Evolutionary conservation across 2,329 filamentous ascomycete genomes (phyloP), one percentile per base, ranked within the genome.

Genomic region (Claviceps sp.): DNA sequence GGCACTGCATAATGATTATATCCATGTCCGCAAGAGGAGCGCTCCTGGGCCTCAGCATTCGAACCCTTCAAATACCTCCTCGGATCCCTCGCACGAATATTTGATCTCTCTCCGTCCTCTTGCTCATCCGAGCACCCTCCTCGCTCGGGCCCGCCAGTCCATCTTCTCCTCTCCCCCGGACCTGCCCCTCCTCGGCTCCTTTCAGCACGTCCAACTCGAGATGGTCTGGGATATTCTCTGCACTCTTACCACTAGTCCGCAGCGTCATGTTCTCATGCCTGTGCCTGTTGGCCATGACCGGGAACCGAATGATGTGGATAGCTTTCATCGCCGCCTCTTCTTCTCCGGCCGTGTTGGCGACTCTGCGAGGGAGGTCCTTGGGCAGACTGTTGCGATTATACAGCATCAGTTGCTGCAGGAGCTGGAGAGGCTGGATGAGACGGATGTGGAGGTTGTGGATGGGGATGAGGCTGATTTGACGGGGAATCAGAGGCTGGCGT

Each of bases 1-100:
- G 0, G 63, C 60, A 4, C 65, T 81, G 52, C 78, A 82, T 61
- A 81, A 81, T 57, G 78, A 81, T 62, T 81, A 81, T 59, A 64
- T 77, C 1, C 78, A 82, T 59, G 67, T 81, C 10, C 72, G 75
- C 51, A 78, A 75, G 60, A 68, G 70, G 34, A 62, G 64, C 2
- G 57, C 60, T 34, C 8, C 30, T 34, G 30, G 30, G 10, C 30
- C 10, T 34, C 30, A 11, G 30, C 10, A 3, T 3, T 34, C 30
- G 30, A 34, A 11, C 10, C 10, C 30, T 11, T 11, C 30, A 34
- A 11, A 34, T 1, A 55, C 0, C 59, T 61, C 5, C 52, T 50
- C 13, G 30, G 10, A 34, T 34, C 55, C 57, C 1, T 57, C 59
- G 1, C 69, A 65, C 19, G 74, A 77, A 55, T 77, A 75, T 53